A percentile compares a stretch with the other conserved stretches of the same genome.
Evolutionary conservation across 441 rosid species (phyloP).

Genomic region (Bruguiera hainesii): DNA sequence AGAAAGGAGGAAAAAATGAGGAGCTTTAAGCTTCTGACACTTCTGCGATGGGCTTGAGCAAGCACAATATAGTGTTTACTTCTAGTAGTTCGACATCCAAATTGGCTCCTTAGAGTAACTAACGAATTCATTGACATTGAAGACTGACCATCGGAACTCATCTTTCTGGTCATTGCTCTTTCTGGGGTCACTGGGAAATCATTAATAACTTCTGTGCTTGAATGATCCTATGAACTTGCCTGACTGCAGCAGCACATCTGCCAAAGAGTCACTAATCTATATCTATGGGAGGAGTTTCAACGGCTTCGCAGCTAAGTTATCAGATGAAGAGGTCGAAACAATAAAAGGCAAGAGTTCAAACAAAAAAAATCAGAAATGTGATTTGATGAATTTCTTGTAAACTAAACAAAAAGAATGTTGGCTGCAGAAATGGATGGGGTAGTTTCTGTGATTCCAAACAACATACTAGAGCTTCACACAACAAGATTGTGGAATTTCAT

Average conservation of each 20-base stretch:
- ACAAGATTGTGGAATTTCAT: slow-evolving; percentile 92
- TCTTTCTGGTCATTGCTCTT: too few species aligned
- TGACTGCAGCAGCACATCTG: not conserved
- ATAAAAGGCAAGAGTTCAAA: slow-evolving; percentile 23
- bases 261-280: slow-evolving; percentile 40
- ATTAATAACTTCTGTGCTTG: too few species aligned
- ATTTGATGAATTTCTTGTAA: not conserved
- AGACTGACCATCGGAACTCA: too few species aligned
- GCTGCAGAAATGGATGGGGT: slow-evolving; percentile 56
- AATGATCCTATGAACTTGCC: too few species aligned
- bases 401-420: not conserved
- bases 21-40: too few species aligned
- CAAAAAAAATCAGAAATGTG: not conserved
- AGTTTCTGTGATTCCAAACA: slow-evolving; percentile 67
- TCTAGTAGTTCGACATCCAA: too few species aligned
- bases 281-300: slow-evolving; percentile 64
- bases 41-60: too few species aligned
- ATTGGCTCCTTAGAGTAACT: too few species aligned
- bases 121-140: too few species aligned
- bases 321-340: slow-evolving; percentile 41
- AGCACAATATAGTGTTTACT: too few species aligned
- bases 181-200: too few species aligned
- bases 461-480: slow-evolving; percentile 57
- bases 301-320: slow-evolving; percentile 69
- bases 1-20: too few species aligned